A percentile compares a stretch with the other conserved stretches of the same genome.
Conservation (phyloP, 2,329 filamentous ascomycete species). For the Calonectria leucothoes region DNA sequence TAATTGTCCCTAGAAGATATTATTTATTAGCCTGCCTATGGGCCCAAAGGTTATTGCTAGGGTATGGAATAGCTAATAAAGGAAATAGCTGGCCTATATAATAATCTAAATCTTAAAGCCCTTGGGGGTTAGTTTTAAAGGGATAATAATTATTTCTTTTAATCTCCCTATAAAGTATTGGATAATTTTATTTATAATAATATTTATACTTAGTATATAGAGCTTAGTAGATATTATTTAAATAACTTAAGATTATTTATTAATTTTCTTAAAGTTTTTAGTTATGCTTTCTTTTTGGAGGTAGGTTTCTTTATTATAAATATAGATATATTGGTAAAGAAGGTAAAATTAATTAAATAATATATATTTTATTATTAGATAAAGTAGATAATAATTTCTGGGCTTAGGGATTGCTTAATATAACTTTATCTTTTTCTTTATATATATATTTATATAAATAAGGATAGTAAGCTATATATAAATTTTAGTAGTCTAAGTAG, state of each 20-base stretch:
- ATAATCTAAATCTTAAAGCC: slow-evolving; percentile 30
- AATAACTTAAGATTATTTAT: slow-evolving; percentile 16
- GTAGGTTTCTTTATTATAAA: not conserved
- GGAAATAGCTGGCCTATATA: slow-evolving; percentile 20
- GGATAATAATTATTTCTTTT: not conserved
- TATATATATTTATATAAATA: slow-evolving; percentile 26
- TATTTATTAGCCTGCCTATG: not conserved
- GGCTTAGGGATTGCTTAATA: slow-evolving; percentile 12
- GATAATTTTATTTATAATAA: slow-evolving; percentile 10
- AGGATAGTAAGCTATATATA: slow-evolving; percentile 22
- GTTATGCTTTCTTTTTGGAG: not conserved
- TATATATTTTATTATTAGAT: slow-evolving; percentile 24
- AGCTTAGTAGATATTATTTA: not conserved
- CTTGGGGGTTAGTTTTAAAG: slow-evolving; percentile 5
- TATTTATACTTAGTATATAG: not conserved
- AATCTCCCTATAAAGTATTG: not conserved
- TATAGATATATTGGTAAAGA: slow-evolving; percentile 9
- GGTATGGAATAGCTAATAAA: slow-evolving; percentile 20
- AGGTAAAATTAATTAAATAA: slow-evolving; percentile 19
- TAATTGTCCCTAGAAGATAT: not conserved
- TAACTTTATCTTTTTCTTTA: slow-evolving; percentile 13
- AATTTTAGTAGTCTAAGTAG: slow-evolving; percentile 13
- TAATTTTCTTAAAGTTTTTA: not conserved
- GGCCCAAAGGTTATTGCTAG: not conserved
- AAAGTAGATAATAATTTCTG: not conserved